Evolutionary conservation across 257 asterid species (phyloP).

Genomic region (Fraxinus anomala): DNA sequence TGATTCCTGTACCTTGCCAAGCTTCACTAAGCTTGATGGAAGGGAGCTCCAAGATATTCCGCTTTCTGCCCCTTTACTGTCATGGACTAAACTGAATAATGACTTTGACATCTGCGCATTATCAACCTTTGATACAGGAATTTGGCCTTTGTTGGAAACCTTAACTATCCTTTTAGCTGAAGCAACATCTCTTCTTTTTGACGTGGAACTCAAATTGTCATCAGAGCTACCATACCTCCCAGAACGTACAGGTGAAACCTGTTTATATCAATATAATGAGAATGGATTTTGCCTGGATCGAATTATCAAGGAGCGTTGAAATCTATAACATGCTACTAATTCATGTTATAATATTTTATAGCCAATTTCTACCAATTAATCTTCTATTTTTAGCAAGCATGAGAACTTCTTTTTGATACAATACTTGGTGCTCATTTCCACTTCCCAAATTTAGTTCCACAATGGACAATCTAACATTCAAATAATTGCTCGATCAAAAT

Average conservation of each 20-base stretch:
- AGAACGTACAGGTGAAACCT: conserved; percentile 75
- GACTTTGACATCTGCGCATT: conserved; percentile 32
- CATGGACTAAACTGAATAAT: conserved; percentile 37
- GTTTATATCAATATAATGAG: conserved; percentile 25
- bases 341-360: background rate
- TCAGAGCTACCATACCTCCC: conserved; percentile 58
- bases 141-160: conserved; percentile 38
- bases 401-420: background rate
- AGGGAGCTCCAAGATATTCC: conserved; percentile 60
- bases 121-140: conserved; percentile 27
- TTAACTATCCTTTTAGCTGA: conserved; percentile 35
- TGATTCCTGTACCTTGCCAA: conserved; percentile 63
- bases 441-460: background rate
- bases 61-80: conserved; percentile 54
- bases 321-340: background rate
- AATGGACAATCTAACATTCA: background rate
- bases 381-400: background rate
- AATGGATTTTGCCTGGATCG: conserved; percentile 5
- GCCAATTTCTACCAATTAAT: background rate
- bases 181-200: conserved; percentile 32
- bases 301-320: background rate
- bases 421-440: background rate
- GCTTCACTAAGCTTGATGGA: conserved; percentile 47
- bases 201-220: conserved; percentile 42
- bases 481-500: background rate